Evolutionary conservation across 768 basidiomycete genomes (phyloP), one percentile per base, ranked within the genome.

Genomic region (Russula earlei): DNA sequence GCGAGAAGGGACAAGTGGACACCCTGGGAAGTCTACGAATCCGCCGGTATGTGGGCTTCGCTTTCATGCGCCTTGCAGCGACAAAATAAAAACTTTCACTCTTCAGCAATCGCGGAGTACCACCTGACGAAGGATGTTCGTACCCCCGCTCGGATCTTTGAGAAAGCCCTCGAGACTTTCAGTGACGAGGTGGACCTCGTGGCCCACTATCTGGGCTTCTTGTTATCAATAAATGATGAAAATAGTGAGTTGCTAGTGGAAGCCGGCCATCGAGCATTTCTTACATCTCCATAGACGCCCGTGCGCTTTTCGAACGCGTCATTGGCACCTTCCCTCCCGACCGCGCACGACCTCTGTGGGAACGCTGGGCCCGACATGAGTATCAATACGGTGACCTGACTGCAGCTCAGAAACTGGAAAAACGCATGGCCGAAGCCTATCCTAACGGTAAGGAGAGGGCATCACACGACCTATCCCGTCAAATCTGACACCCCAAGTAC

Each of bases 301-400:
- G 95, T 53, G 95, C 95, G 0, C 73, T 98, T 25, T 99, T 99
- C 66, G 95, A 99, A 67, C 82, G 89, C 25, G 84, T 90, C 7
- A 87, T 95, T 24, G 69, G 77, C 15, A 85, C 79, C 4, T 91
- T 96, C 68, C 70, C 85, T 11, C 72, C 87, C 8, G 87, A 90
- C 43, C 80, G 82, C 40, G 90, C 91, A 15, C 77, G 88, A 34
- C 84, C 87, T 0, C 76, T 98, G 17, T 99, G 94, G 94, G 92
- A 96, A 66, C 81, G 90, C 42, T 98, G 94, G 96, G 85, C 92
- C 4, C 78, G 86, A 53, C 95, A 95, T 71, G 91, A 96, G 69
- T 97, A 93, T 71, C 85, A 90, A 64, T 97, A 88, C 65, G 91
- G 91, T n/a, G 91, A 94, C 69, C 74, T 94, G 34, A 84, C 88